Percentiles rank a stretch among this genome's conserved stretches.
Evolutionary conservation across 2,329 filamentous ascomycete genomes (phyloP).

Genomic region (Penicillium sp.): DNA sequence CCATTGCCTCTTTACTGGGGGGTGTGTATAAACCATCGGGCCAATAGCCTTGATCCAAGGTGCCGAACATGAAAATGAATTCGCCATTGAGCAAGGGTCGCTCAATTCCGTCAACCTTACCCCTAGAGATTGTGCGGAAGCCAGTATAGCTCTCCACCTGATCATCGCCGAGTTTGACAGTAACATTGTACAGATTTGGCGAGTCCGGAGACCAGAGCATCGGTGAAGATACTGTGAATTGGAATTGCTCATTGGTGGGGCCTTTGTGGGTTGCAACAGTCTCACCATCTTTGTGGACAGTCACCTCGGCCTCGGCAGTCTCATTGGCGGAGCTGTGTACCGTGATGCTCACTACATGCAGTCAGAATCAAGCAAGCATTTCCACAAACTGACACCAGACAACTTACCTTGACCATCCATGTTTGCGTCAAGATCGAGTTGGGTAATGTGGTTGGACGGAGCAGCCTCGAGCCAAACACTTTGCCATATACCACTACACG

Average conservation of each 20-base stretch:
- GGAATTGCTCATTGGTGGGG: constrained; percentile 50
- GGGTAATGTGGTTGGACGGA: constrained; percentile 55
- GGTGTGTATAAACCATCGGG: constrained; percentile 66
- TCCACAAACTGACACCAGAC: background rate
- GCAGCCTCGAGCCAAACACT: constrained; percentile 68
- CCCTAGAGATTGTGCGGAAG: constrained; percentile 62
- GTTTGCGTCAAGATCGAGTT: constrained; percentile 58
- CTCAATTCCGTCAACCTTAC: constrained; percentile 55
- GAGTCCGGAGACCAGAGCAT: constrained; percentile 64
- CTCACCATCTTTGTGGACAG: constrained; percentile 36
- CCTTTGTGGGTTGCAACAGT: constrained; percentile 46
- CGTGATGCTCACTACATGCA: constrained; percentile 52
- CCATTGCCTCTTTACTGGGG: constrained; percentile 65
- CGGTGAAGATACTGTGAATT: constrained; percentile 54
- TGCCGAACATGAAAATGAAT: constrained; percentile 65
- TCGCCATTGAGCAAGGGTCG: constrained; percentile 66
- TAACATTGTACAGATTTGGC: constrained; percentile 64
- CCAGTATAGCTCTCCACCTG: constrained; percentile 63
- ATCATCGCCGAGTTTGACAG: constrained; percentile 54
- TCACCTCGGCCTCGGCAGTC: constrained; percentile 36
- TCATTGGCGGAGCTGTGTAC: constrained; percentile 48
- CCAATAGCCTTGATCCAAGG: constrained; percentile 70
- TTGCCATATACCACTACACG: constrained; percentile 74
- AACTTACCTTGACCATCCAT: constrained; percentile 50
- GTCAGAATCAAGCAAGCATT: background rate